Conservation (phyloP, 768 basidiomycete genomes). For the Suillus occidentalis region DNA sequence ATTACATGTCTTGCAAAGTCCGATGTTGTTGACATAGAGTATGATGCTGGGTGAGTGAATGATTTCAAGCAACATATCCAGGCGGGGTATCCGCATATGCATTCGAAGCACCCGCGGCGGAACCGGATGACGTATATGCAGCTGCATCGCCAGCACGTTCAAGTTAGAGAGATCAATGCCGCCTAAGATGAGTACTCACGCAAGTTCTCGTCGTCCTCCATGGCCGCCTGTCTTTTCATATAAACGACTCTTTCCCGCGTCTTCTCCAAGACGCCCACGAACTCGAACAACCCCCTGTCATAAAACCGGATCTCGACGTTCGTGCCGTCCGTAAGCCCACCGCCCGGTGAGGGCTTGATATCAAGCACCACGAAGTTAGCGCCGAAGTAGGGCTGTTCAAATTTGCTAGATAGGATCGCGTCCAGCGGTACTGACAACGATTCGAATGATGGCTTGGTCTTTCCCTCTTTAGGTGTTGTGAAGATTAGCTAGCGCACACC, state of each 20-base stretch:
- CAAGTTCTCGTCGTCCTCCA: slow-evolving; percentile 34
- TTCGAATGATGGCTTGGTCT: slow-evolving; percentile 32
- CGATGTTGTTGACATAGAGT: slow-evolving; percentile 3
- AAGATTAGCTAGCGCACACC: slow-evolving; percentile 58
- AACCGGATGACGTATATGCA: slow-evolving; percentile 28
- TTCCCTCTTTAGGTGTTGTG: slow-evolving; percentile 36
- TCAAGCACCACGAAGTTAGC: slow-evolving; percentile 67
- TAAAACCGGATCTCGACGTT: slow-evolving; percentile 66
- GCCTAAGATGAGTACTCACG: slow-evolving; percentile 23
- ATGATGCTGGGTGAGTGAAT: neutral
- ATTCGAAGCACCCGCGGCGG: slow-evolving; percentile 15
- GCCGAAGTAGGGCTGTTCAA: slow-evolving; percentile 74
- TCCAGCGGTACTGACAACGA: slow-evolving; percentile 58
- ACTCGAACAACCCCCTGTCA: slow-evolving; percentile 70
- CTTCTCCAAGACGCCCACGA: slow-evolving; percentile 73
- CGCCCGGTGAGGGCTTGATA: slow-evolving; percentile 63
- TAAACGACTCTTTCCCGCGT: slow-evolving; percentile 73
- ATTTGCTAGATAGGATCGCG: slow-evolving; percentile 65
- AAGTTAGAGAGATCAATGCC: neutral
- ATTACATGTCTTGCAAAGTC: neutral
- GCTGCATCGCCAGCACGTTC: slow-evolving; percentile 15
- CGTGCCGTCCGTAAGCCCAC: slow-evolving; percentile 67
- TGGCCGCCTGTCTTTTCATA: slow-evolving; percentile 57
- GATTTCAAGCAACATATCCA: slow-evolving; percentile 27
- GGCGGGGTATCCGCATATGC: slow-evolving; percentile 29